Evolutionary conservation across 768 basidiomycete species (phyloP), one percentile per base, ranked within the genome.

Genomic region (Boletus speciosus): DNA sequence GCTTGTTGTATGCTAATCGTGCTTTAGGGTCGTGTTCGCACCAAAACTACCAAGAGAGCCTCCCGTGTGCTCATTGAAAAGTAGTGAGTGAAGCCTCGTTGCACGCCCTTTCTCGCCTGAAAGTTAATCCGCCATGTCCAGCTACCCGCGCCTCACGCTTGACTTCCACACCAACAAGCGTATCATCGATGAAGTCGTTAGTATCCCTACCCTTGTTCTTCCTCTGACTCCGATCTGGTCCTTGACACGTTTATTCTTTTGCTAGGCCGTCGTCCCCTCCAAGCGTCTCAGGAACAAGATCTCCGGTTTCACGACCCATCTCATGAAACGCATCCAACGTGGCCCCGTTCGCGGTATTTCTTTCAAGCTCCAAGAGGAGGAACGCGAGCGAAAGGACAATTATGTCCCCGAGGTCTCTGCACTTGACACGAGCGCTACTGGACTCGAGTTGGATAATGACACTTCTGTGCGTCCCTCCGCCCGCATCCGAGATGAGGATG

Each of bases 131-230:
- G n/a, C 35, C 25, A 16, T 41, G 45, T 25, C 23, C 68, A 93
- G 90, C 85, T 99, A 99, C 81, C 96, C 96, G 65, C 92, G 96
- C 70, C 86, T 99, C 66, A 98, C 96, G 62, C 90, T 98, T 73
- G 96, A 98, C 74, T 98, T 98, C 77, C 94, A 98, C 85, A 97
- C 94, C 73, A 98, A 98, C 88, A 98, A 98, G 79, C 88, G 94
- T 62, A 92, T 96, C 74, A 93, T 96, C 75, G 91, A 93, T 88
- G 91, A 93, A 89, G 91, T 93, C 69, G 92, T 93, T 68, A 73
- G 83, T 81, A 35, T 31, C 29, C 21, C 25, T 67, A 71, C 8
- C 9, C 25, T 6, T 19, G 14, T 14, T 21, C 12, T n/a, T 35
- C 6, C 31, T 35, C 40, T 49, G 12, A 36, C 16, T 23, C 5